Conservation (phyloP, 164 flowering plant species). For the Sextonia rubra region DNA sequence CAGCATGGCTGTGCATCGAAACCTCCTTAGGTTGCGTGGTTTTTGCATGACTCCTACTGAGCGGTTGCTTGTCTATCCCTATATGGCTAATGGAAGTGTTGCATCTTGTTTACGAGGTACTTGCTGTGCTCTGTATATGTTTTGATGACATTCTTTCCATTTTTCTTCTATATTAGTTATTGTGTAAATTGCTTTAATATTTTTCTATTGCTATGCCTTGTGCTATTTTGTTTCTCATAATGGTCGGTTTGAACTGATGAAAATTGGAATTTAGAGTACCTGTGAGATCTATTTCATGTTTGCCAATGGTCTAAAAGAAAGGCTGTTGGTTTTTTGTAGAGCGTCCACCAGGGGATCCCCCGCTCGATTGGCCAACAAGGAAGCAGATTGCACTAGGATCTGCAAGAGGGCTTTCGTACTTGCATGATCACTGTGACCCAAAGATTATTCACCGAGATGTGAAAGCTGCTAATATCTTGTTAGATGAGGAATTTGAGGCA, state of each 20-base stretch:
- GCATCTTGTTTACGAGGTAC: conserved; percentile 44
- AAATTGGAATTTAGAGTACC: not conserved
- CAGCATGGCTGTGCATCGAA: conserved; percentile 46
- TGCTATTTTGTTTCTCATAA: not conserved
- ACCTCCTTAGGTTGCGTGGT: conserved; percentile 35
- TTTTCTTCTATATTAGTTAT: not conserved
- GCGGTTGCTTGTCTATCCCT: conserved; percentile 42
- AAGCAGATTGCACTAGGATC: conserved; percentile 83
- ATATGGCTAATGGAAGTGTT: conserved; percentile 46
- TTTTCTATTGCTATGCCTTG: not conserved
- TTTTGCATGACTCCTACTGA: conserved; percentile 48
- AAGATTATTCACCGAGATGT: conserved; percentile 96
- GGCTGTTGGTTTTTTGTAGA: conserved; percentile 35
- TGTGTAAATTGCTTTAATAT: not conserved
- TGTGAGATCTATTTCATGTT: not conserved
- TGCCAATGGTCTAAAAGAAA: not conserved
- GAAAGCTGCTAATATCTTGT: conserved; percentile 89
- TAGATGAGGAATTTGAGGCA: conserved; percentile 95
- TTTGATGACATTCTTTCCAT: not conserved
- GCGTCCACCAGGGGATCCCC: conserved; percentile 58
- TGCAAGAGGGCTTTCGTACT: conserved; percentile 86
- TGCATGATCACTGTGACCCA: conserved; percentile 97
- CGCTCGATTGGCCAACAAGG: conserved; percentile 84
- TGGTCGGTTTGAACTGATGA: not conserved
- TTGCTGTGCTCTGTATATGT: not conserved